Percentiles rank a stretch among this genome's conserved stretches.
phyloP scores from a whole-genome alignment of 2,329 filamentous ascomycete genomes.

The Ceratocystis albifundus region DNA sequence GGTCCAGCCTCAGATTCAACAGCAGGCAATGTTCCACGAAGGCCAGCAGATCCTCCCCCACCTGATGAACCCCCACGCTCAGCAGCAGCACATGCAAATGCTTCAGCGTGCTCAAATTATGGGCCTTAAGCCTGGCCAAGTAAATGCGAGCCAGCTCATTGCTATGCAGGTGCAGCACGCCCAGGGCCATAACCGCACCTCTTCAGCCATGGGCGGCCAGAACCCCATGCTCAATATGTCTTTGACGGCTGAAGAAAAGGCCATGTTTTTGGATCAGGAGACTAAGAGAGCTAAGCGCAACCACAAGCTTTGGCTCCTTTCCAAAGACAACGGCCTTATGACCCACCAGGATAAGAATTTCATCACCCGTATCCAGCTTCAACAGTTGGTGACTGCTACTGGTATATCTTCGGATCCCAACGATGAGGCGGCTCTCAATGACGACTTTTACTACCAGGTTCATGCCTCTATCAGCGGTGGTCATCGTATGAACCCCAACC shows the following conservation, averaged over 20 bases:
- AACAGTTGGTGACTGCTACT: slow-evolving; percentile 87
- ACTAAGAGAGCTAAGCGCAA: slow-evolving; percentile 93
- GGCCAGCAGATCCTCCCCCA: slow-evolving; percentile 38
- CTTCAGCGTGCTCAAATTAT: slow-evolving; percentile 32
- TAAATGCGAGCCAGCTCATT: slow-evolving; percentile 61
- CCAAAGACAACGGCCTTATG: slow-evolving; percentile 93
- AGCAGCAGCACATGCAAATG: slow-evolving; percentile 27
- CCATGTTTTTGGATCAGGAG: slow-evolving; percentile 76
- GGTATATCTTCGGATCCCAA: slow-evolving; percentile 73
- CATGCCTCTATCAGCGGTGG: slow-evolving; percentile 88
- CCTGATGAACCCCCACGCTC: slow-evolving; percentile 30
- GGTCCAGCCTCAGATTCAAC: slow-evolving; percentile 28
- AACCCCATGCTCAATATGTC: slow-evolving; percentile 34
- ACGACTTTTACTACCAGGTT: slow-evolving; percentile 98
- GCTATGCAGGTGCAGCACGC: slow-evolving; percentile 29
- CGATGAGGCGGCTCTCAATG: slow-evolving; percentile 66
- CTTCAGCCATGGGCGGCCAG: slow-evolving; percentile 13
- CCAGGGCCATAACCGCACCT: slow-evolving; percentile 23
- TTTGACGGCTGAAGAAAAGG: slow-evolving; percentile 77
- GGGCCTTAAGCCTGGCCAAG: slow-evolving; percentile 38
- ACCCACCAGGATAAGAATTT: slow-evolving; percentile 99
- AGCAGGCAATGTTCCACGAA: slow-evolving; percentile 25
- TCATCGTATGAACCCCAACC: slow-evolving; percentile 79
- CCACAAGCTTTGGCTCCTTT: slow-evolving; percentile 90
- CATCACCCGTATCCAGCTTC: slow-evolving; percentile 92